Evolutionary conservation across 495 filamentous ascomycete genomes (phyloP).

Genomic region (Hypoxylon cercidicola): DNA sequence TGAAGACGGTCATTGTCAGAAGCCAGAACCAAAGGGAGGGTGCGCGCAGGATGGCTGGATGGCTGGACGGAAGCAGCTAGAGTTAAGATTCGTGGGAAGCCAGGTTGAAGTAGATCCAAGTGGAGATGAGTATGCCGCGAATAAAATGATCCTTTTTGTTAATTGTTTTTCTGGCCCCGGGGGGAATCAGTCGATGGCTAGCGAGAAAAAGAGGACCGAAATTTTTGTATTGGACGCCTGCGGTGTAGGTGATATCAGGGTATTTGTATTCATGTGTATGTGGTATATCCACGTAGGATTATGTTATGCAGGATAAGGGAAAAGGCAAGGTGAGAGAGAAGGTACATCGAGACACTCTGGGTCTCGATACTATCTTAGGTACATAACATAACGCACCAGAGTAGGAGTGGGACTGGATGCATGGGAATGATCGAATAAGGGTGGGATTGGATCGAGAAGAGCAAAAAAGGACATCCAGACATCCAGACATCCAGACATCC

Average conservation of each 20-base stretch:
- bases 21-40: constrained; percentile 28
- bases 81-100: constrained; percentile 42
- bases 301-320: constrained; percentile 14
- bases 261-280: constrained; percentile 36
- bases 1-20: constrained; percentile 49
- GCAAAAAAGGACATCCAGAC: not conserved
- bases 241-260: constrained; percentile 40
- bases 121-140: constrained; percentile 26
- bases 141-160: constrained; percentile 11
- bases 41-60: not conserved
- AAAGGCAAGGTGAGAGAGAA: not conserved
- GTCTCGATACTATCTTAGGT: too few relatives aligned
- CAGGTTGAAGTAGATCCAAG: constrained; percentile 41
- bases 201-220: constrained; percentile 25
- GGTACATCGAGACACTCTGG: not conserved
- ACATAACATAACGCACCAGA: not conserved
- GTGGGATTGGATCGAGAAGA: constrained; percentile 3
- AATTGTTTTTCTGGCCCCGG: constrained; percentile 7
- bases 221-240: constrained; percentile 28
- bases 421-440: not conserved
- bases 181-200: constrained; percentile 29
- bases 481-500: too few relatives aligned
- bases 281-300: constrained; percentile 9
- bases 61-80: constrained; percentile 38
- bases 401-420: not conserved